Evolutionary conservation across 2,329 filamentous ascomycete species (phyloP).

Genomic region (Ascomycota sp.): DNA sequence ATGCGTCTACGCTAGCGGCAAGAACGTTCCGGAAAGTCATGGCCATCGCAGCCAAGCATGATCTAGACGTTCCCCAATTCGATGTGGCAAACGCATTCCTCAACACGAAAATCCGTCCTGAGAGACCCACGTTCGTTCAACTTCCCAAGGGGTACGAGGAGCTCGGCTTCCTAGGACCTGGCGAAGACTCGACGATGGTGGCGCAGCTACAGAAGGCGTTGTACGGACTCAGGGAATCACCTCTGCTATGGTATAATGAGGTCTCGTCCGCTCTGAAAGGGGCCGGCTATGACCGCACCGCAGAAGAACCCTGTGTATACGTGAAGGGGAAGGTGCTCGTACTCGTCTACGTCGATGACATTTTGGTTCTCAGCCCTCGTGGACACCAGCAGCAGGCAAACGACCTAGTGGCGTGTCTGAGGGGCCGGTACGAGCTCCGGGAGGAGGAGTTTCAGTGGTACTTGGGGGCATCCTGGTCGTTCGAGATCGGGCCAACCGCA

Average conservation of each 20-base stretch:
- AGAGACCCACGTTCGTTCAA: not conserved
- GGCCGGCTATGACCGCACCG: not conserved
- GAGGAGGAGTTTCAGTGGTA: slow-evolving; percentile 1
- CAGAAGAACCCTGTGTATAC: not conserved
- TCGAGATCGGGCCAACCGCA: not conserved
- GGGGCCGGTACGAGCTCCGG: not conserved
- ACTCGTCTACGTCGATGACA: not conserved
- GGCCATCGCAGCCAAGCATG: not conserved
- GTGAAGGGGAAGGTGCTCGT: not conserved
- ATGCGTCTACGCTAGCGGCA: not conserved
- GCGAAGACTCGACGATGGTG: not conserved
- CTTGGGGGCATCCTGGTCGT: slow-evolving; percentile 1
- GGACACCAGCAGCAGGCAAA: not conserved
- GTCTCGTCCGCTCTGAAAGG: not conserved
- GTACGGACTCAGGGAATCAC: not conserved
- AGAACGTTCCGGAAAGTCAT: not conserved
- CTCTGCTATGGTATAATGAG: not conserved
- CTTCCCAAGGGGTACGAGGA: not conserved
- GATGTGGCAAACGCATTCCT: not conserved
- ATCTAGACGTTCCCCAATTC: not conserved
- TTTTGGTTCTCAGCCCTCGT: not conserved
- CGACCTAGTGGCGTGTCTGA: not conserved
- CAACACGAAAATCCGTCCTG: not conserved
- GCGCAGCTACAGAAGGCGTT: not conserved
- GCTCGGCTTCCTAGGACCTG: not conserved